Base-by-base conservation (phyloP, 495 filamentous ascomycete species). In the Rostrohypoxylon terebratum region DNA sequence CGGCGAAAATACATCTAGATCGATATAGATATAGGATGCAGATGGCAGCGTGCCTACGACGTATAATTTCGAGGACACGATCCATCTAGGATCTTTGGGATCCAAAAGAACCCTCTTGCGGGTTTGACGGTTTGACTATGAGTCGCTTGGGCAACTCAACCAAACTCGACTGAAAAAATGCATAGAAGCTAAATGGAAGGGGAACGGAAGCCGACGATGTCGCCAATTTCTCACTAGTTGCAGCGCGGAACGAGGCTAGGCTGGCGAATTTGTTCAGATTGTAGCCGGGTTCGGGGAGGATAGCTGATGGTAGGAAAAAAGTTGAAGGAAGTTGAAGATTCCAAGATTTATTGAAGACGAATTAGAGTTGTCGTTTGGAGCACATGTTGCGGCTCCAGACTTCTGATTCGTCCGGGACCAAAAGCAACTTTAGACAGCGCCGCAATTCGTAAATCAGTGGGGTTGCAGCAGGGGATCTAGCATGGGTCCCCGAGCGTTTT, bases 291-390 rank as follows among this genome's bases (percentile, higher is more conserved):
- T 31, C 45, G 38, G 45, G 45, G 59, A 57, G 36, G 57, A 61
- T 70, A 53, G 67, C 38, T 71, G 55, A 53, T 25, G 28, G 44
- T 60, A 21, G 7, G 18, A 14, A 53, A 61, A 25, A 50, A n/a
- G 8, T 64, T 58, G 40, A 14, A 16, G 7, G 59, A n/a, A n/a
- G n/a, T n/a, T n/a, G n/a, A n/a, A n/a, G n/a, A n/a, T n/a, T n/a
- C n/a, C n/a, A n/a, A n/a, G n/a, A n/a, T n/a, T 50, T 10, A 23
- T 54, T 69, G 63, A 63, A 62, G 69, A 72, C 75, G 75, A 77
- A 77, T 77, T 69, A 77, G 60, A 73, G 69, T 62, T 72, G 63
- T 62, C 42, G 75, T 23, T 66, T 38, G 40, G 67, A 57, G 64
- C 75, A 77, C 75, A 74, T 75, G 72, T 68, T 69, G 59, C 53